Conservation (phyloP, 176 grass and related monocot genomes). For the Carex kokanica region DNA sequence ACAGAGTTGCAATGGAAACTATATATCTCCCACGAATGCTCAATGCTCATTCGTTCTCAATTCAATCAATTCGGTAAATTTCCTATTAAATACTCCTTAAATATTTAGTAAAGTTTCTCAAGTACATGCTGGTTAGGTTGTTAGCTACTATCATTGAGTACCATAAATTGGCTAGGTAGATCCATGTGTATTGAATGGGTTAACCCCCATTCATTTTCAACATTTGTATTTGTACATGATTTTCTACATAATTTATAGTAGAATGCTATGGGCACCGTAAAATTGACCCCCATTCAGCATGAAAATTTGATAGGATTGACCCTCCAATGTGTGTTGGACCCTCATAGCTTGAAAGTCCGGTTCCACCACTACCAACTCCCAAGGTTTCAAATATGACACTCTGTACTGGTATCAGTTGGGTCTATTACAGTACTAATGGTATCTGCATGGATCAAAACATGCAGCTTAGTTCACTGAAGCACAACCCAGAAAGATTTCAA, state of each 20-base stretch:
- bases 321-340: no score
- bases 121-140: not conserved
- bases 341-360: no score
- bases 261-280: no score
- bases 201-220: no score
- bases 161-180: not conserved
- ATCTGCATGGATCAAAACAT: not conserved
- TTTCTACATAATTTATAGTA: no score
- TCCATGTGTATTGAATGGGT: no score
- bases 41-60: constrained; percentile 28
- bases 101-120: not conserved
- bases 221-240: no score
- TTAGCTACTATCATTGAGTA: not conserved
- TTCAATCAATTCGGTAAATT: constrained; percentile 25
- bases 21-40: constrained; percentile 14
- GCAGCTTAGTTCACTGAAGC: not conserved
- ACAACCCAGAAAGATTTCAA: not conserved
- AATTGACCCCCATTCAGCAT: no score
- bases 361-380: not conserved
- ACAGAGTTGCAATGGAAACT: constrained; percentile 34
- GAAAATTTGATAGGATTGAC: no score
- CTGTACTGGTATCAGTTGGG: not conserved
- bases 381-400: not conserved
- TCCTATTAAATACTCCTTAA: not conserved
- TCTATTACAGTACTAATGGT: not conserved